phyloP scores from a whole-genome alignment of 768 basidiomycete genomes.

The Tricholoma bakamatsutake region DNA sequence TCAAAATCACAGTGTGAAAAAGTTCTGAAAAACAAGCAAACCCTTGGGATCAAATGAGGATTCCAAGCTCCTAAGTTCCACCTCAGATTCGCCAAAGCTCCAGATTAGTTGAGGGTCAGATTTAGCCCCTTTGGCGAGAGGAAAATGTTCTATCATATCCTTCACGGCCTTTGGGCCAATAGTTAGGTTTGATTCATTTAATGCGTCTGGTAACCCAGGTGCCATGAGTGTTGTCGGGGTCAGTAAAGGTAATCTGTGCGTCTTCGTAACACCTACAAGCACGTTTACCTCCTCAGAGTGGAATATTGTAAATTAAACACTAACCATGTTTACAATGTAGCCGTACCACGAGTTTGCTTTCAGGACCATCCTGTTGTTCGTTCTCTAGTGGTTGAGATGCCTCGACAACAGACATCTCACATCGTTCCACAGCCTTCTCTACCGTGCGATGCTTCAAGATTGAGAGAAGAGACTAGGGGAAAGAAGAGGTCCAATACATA shows the following conservation, averaged over 20 bases:
- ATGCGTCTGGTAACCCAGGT: conserved; percentile 56
- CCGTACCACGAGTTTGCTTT: conserved; percentile 67
- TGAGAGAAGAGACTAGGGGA: conserved; percentile 55
- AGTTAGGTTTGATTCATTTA: conserved; percentile 56
- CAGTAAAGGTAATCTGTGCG: conserved; percentile 64
- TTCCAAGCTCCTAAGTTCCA: conserved; percentile 63
- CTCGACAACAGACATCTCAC: conserved; percentile 68
- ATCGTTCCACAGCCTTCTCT: conserved; percentile 73
- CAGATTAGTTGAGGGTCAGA: conserved; percentile 77
- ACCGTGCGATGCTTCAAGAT: conserved; percentile 69
- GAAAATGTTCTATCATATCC: conserved; percentile 81
- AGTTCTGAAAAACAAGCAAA: conserved; percentile 17
- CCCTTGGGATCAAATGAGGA: conserved; percentile 63
- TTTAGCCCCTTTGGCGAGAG: conserved; percentile 52
- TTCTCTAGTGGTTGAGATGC: conserved; percentile 28
- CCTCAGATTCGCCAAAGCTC: conserved; percentile 67
- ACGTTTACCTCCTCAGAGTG: neutral
- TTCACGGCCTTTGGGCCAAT: conserved; percentile 70
- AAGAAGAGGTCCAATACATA: neutral
- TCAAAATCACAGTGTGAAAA: neutral
- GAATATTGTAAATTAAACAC: conserved; percentile 5
- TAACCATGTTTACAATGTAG: conserved; percentile 82
- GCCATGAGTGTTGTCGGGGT: conserved; percentile 54
- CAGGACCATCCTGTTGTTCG: conserved; percentile 53
- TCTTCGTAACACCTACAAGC: conserved; percentile 68